Evolutionary conservation across 805 yeast genomes (phyloP).

Genomic region (Metschnikowia matae): DNA sequence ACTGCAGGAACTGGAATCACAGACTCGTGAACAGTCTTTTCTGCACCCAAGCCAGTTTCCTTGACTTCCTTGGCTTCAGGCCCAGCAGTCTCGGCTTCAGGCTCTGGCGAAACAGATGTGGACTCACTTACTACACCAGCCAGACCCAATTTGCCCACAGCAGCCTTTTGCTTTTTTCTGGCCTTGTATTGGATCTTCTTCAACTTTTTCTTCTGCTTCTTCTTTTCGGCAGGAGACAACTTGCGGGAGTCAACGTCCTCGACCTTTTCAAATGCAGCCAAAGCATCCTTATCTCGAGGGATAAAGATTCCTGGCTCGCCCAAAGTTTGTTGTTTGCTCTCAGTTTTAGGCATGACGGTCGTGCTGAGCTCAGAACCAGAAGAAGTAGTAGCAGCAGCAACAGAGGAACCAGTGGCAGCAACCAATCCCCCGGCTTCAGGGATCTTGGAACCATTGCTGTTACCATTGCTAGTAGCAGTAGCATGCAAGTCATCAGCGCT

Average conservation of each 20-base stretch:
- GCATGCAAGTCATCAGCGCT: constrained; percentile 29
- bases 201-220: constrained; percentile 42
- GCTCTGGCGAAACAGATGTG: constrained; percentile 1
- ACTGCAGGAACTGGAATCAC: background rate
- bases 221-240: constrained; percentile 18
- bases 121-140: constrained; percentile 5
- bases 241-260: constrained; percentile 42
- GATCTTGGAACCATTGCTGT: constrained; percentile 13
- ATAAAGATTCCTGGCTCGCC: constrained; percentile 76
- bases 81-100: background rate
- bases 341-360: constrained; percentile 46
- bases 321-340: constrained; percentile 39
- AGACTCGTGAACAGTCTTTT: background rate
- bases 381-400: background rate
- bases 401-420: constrained; percentile 1
- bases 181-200: constrained; percentile 41
- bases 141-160: background rate
- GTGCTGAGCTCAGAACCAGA: constrained; percentile 20
- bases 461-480: constrained; percentile 14
- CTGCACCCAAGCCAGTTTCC: background rate
- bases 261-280: constrained; percentile 60
- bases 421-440: constrained; percentile 19
- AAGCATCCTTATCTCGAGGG: constrained; percentile 59
- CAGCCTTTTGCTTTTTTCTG: constrained; percentile 35
- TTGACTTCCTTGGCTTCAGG: background rate